Base-by-base conservation (phyloP, 2,329 filamentous ascomycete genomes). In the Botrytis fabae region DNA sequence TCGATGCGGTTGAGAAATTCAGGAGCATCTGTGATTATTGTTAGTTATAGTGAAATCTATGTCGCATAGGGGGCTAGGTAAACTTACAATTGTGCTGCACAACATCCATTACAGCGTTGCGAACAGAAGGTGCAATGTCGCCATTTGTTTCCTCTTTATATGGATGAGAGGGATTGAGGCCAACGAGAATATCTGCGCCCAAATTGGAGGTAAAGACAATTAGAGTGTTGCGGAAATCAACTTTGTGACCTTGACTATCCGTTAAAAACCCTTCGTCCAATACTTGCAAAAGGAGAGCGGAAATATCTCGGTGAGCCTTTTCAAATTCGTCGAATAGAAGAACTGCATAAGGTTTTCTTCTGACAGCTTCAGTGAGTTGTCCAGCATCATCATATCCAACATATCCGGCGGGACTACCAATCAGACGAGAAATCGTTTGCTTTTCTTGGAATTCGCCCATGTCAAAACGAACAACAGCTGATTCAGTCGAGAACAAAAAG, bases 371-470 rank as follows among this genome's bases (percentile, higher is more conserved):
- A 0, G 96, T 98, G 18, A 99, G 87, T 82, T 98, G 96, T 0
- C 96, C 96, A 6, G 95, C 95, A 80, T 98, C 96, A 64, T 99
- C 96, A 80, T 98, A 98, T 16, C 96, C 96, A 40, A 98, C 93
- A 80, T 98, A 98, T 35, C 95, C 95, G 9, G 96, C 95, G 0
- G 96, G 96, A 4, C 93, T 92, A 35, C 96, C 96, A 77, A 98
- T 98, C 46, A 98, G 88, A 28, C 95, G 89, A 42, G 93, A 97
- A 72, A 98, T 93, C 5, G 96, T 98, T 81, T 98, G 95, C 82
- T 97, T 97, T 81, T 98, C 96, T 80, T 97, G 94, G 81, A 98
- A 98, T 80, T 99, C 96, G 78, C 91, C 93, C 96, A 98, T 98
- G 82, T 98, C 96, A 82, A 98, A 98, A 48, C 96, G 89, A 48